phyloP scores from a whole-genome alignment of 106 monocot genomes.

The Xerophyta viscosa region DNA sequence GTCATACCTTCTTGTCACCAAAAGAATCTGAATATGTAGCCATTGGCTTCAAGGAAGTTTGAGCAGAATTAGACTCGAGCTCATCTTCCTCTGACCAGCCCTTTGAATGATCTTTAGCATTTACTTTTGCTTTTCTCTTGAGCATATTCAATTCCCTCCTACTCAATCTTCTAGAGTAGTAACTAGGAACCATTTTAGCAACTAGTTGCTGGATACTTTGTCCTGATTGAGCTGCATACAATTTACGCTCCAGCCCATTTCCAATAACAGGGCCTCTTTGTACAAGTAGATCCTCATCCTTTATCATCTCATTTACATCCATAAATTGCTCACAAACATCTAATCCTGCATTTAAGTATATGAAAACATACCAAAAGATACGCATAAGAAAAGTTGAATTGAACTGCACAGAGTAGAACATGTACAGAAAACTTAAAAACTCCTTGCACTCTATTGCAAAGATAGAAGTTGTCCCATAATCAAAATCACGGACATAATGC shows the following conservation, averaged over 20 bases:
- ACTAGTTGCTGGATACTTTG: conserved; percentile 87
- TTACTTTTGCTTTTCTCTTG: conserved; percentile 88
- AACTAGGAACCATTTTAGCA: conserved; percentile 78
- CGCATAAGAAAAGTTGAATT: no score
- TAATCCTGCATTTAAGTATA: conserved; percentile 46
- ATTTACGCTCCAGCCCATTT: conserved; percentile 41
- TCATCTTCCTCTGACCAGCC: conserved; percentile 75
- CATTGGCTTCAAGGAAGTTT: conserved; percentile 18
- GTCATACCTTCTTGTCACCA: conserved; percentile 37
- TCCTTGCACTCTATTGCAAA: no score
- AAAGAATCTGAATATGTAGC: conserved; percentile 19
- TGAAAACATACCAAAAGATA: no score
- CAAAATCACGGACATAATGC: no score
- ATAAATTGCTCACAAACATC: conserved; percentile 99
- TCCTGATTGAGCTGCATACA: conserved; percentile 37
- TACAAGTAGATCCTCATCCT: conserved; percentile 89
- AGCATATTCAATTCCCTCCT: conserved; percentile 84
- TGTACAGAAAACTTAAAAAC: no score
- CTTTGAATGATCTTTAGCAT: conserved; percentile 81
- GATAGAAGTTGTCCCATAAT: no score
- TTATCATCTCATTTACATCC: conserved; percentile 92
- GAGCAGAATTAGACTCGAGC: conserved; percentile 22
- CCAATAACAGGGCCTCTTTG: conserved; percentile 37
- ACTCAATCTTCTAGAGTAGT: conserved; percentile 68
- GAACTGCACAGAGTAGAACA: no score